Evolutionary conservation across 345 rosid genomes (phyloP).

Genomic region (Aquilaria yunnanensis): DNA sequence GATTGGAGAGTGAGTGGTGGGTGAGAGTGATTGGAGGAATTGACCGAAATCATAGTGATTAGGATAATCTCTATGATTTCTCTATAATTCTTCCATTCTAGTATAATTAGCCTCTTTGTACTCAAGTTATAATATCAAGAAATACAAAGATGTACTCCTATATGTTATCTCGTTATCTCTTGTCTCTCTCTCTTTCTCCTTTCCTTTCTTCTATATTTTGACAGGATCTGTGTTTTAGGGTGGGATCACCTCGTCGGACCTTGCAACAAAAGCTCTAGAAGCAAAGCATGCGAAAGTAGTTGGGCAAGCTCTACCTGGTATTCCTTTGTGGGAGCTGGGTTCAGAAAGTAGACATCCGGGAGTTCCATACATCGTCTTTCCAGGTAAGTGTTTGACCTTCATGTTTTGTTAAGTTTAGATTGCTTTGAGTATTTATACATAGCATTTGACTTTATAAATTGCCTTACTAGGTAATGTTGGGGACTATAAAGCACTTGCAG

Average conservation of each 20-base stretch:
- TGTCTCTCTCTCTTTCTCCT: too few species aligned
- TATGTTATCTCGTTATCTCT: too few species aligned
- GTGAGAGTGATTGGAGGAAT: too few species aligned
- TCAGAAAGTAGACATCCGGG: conserved; percentile 97
- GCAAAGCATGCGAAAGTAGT: conserved; percentile 82
- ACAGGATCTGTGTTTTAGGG: conserved; percentile 41
- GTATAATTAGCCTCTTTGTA: too few species aligned
- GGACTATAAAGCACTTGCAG: conserved; percentile 65
- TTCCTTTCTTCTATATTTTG: too few species aligned
- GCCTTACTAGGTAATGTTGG: conserved; percentile 79
- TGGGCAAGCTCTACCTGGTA: conserved; percentile 96
- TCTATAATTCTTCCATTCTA: too few species aligned
- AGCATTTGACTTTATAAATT: not conserved
- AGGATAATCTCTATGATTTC: too few species aligned
- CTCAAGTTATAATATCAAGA: too few species aligned
- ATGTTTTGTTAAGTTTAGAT: not conserved
- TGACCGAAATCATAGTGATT: too few species aligned
- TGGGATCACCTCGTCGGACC: conserved; percentile 96
- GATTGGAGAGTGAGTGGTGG: too few species aligned
- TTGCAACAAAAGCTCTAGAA: conserved; percentile 92
- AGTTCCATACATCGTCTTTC: conserved; percentile 94
- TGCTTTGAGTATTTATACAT: not conserved
- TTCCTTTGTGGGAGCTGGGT: conserved; percentile 96
- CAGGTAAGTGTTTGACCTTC: conserved; percentile 41
- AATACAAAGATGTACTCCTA: too few species aligned